phyloP scores from a whole-genome alignment of 805 yeast genomes.

The Monosporozyma siamensis region DNA sequence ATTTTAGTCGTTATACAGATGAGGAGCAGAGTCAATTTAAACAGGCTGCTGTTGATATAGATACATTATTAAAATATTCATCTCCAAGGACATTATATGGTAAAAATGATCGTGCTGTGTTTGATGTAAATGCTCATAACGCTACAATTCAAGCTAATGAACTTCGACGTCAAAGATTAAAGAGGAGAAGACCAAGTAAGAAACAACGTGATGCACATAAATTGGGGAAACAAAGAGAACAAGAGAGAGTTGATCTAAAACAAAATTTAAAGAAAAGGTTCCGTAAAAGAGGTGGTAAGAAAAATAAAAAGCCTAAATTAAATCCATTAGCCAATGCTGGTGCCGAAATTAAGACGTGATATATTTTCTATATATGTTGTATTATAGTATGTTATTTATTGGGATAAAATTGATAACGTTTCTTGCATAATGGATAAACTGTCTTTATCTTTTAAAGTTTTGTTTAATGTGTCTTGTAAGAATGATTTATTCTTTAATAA shows the following conservation, averaged over 20 bases:
- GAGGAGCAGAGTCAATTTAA: slow-evolving; percentile 11
- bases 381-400: not conserved
- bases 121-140: slow-evolving; percentile 16
- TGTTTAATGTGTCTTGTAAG: slow-evolving; percentile 15
- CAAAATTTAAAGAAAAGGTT: slow-evolving; percentile 26
- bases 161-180: slow-evolving; percentile 9
- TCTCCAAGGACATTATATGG: not conserved
- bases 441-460: slow-evolving; percentile 8
- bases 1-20: slow-evolving; percentile 14
- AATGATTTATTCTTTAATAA: slow-evolving; percentile 16
- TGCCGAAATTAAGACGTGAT: not conserved
- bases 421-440: slow-evolving; percentile 13
- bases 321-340: slow-evolving; percentile 15
- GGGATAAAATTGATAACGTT: slow-evolving; percentile 14
- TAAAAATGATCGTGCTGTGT: slow-evolving; percentile 6
- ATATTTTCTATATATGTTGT: not conserved
- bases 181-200: slow-evolving; percentile 25
- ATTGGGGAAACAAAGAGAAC: slow-evolving; percentile 15
- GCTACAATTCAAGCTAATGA: slow-evolving; percentile 9
- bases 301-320: slow-evolving; percentile 19
- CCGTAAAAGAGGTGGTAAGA: slow-evolving; percentile 31
- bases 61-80: slow-evolving; percentile 8
- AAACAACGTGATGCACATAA: slow-evolving; percentile 26
- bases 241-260: slow-evolving; percentile 18
- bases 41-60: slow-evolving; percentile 16